Evolutionary conservation across 257 asterid species (phyloP), one percentile per base, ranked within the genome.

Genomic region (Solanum dulcamara): DNA sequence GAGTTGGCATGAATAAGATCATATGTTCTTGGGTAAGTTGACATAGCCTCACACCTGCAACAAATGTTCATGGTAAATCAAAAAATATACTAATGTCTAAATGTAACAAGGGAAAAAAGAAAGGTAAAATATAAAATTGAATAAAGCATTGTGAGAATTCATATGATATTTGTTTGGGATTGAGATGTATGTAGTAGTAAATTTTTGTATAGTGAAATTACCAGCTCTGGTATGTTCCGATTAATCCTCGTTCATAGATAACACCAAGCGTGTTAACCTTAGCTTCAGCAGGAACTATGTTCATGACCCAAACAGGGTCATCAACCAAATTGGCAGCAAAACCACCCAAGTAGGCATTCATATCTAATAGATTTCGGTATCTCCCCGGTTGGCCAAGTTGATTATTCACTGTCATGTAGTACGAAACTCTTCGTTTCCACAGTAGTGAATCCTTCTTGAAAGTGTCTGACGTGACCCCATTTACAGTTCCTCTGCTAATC

Each of bases 21-120:
- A 55, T 95, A 94, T 2, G 98, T 94, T 89, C 98, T 89, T 4
- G 98, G 98, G 80, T 95, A 95, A 9, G 98, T 95, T 33, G 98
- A 95, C 98, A 95, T 94, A n/a, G 98, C 98, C 85, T 95, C 97
- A 67, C 98, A 95, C 98, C 98, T 94, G 85, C 81, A 77, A 77
- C 64, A 82, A 82, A 13, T 20, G 33, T 13, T 11, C 20, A 42
- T 7, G 44, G 22, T 30, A 17, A 24, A 7, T 44, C 2, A 20
- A 77, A n/a, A 33, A 15, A 42, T 74, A 17, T 24, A 18, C 50
- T 32, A 38, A 26, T 81, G 48, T 28, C 17, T 28, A 85, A 44
- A 60, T 14, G 51, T 24, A 37, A 35, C 44, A 11, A 30, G 4
- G 33, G 32, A 0, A 15, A 0, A 15, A 60, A 32, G 32, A 24